A percentile compares a stretch with the other conserved stretches of the same genome.
phyloP scores from a whole-genome alignment of 169 alveolate genomes.

The Eimeria necatrix region DNA sequence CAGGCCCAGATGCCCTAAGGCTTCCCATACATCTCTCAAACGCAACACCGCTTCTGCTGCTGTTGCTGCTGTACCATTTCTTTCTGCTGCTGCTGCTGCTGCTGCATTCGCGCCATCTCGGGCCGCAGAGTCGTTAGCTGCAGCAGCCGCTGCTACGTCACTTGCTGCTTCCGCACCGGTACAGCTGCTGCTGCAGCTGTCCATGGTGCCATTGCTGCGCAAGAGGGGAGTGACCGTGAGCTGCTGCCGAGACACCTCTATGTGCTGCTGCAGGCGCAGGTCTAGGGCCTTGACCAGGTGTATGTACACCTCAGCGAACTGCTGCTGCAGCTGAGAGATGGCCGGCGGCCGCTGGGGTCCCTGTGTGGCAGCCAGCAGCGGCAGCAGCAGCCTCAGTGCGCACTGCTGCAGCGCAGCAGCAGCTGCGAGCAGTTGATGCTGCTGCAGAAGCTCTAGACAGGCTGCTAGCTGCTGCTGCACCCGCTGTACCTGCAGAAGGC shows the following conservation, averaged over 20 bases:
- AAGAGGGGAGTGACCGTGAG: not conserved
- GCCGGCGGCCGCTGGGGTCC: constrained; percentile 29
- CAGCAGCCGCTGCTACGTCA: not conserved
- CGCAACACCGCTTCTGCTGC: not conserved
- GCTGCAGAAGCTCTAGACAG: not conserved
- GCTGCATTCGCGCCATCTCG: not conserved
- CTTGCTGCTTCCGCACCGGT: not conserved
- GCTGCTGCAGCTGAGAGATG: constrained; percentile 32
- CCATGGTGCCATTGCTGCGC: not conserved
- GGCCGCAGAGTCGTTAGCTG: not conserved
- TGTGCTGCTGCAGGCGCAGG: constrained; percentile 44
- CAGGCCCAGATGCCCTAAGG: not conserved
- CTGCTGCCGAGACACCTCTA: not conserved
- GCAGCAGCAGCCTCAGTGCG: constrained; percentile 22
- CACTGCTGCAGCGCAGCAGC: not conserved
- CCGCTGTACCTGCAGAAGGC: constrained; percentile 20
- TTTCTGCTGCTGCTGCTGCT: not conserved
- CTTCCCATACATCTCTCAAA: constrained; percentile 28
- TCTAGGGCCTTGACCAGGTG: constrained; percentile 40
- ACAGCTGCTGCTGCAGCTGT: not conserved
- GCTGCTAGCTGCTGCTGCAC: constrained; percentile 12
- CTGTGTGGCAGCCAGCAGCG: not conserved
- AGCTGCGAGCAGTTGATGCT: constrained; percentile 23
- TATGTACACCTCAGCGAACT: constrained; percentile 32
- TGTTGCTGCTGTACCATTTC: not conserved